A percentile compares a stretch with the other conserved stretches of the same genome.
These are phyloP conservation scores for Aschersonia sp. DNA, from an alignment of 2,329 filamentous ascomycete genomes.

Conservation along the genomic window DNA sequence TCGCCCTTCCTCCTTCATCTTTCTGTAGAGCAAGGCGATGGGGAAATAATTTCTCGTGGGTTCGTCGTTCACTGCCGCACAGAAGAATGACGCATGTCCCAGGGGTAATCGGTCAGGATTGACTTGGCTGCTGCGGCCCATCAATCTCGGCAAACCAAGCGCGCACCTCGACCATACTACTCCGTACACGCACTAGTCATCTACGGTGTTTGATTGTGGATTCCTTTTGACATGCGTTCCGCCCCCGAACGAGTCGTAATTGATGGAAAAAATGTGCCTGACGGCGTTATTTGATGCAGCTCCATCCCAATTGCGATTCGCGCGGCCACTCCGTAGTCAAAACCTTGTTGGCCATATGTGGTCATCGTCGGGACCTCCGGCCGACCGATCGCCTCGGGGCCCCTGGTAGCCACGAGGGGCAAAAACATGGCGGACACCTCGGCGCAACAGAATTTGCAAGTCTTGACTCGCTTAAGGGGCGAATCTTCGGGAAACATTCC, in stretches of 20 bases:
- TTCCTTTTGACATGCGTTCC: slow-evolving; percentile 3
- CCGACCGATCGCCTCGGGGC: not conserved
- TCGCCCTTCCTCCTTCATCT: not conserved
- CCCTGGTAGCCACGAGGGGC: not conserved
- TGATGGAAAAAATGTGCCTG: not conserved
- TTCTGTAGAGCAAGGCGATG: not conserved
- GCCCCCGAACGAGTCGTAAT: not conserved
- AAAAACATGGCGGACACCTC: not conserved
- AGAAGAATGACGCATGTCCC: not conserved
- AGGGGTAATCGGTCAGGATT: not conserved
- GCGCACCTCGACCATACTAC: not conserved
- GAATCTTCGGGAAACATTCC: not conserved
- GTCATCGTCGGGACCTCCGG: not conserved
- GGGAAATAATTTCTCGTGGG: not conserved
- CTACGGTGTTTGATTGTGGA: not conserved
- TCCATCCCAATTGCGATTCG: not conserved
- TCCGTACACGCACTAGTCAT: not conserved
- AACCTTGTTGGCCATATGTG: not conserved
- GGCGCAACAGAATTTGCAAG: not conserved
- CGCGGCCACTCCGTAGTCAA: not conserved
- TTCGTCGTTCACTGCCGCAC: not conserved
- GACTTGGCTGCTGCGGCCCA: not conserved
- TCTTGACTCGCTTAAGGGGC: not conserved
- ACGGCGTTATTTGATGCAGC: not conserved
- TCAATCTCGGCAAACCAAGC: not conserved